A percentile compares a stretch with the other conserved stretches of the same genome.
These are phyloP conservation scores for Penicillium verhagenii DNA, from an alignment of 495 filamentous ascomycete genomes.

Conservation along the genomic window DNA sequence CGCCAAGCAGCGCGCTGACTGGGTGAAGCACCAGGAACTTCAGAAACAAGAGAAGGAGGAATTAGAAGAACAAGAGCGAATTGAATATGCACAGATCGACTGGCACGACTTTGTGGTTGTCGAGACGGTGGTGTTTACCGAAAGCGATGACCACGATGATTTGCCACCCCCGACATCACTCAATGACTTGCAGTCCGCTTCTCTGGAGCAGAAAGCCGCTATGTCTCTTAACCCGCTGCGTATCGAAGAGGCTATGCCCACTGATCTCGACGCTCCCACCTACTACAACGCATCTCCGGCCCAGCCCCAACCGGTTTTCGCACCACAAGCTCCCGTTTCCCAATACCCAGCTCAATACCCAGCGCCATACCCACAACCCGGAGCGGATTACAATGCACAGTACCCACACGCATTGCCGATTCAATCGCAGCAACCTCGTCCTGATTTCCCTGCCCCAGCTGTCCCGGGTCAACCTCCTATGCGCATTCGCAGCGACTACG, in stretches of 20 bases:
- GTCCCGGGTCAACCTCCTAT: conserved; percentile 65
- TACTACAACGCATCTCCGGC: conserved; percentile 54
- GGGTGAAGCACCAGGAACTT: conserved; percentile 76
- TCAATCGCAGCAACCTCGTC: conserved; percentile 56
- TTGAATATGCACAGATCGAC: conserved; percentile 88
- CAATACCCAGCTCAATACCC: conserved; percentile 38
- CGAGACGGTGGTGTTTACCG: conserved; percentile 92
- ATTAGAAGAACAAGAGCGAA: conserved; percentile 76
- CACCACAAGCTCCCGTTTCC: conserved; percentile 26
- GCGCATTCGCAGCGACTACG: conserved; percentile 91
- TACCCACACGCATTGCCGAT: conserved; percentile 14
- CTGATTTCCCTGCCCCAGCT: conserved; percentile 72
- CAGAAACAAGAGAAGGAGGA: conserved; percentile 90
- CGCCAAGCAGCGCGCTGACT: conserved; percentile 82
- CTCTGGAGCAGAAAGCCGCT: conserved; percentile 89
- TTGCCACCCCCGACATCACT: conserved; percentile 87
- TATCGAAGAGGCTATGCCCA: conserved; percentile 95
- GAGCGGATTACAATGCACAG: conserved; percentile 34
- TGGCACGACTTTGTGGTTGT: conserved; percentile 98
- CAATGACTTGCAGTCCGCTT: conserved; percentile 87
- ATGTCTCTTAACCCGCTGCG: conserved; percentile 80
- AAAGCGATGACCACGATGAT: conserved; percentile 79
- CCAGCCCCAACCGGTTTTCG: conserved; percentile 27
- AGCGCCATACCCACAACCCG: conserved; percentile 38
- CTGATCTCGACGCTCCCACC: conserved; percentile 61